Base-by-base conservation (phyloP, 176 grass and related monocot genomes). In the Carex parvula region DNA sequence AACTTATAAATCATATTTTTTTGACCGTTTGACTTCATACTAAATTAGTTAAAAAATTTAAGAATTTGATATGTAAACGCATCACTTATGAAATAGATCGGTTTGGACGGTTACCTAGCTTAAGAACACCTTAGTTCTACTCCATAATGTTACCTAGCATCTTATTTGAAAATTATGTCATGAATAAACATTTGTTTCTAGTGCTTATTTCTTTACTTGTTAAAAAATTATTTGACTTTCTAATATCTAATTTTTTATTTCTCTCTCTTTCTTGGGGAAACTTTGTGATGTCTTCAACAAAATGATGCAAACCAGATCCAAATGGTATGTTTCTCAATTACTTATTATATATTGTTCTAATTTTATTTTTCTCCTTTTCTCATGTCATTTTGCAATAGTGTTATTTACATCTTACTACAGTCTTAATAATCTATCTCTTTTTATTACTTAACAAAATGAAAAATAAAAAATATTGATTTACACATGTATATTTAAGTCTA, bases 281-380 rank as follows among this genome's bases (percentile, higher is more conserved):
- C 5, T 72, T 26, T 82, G 85, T 24, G 60, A 68, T 37, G 55
- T 60, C 21, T 46, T n/a, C 60, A 35, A 30, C 48, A 17, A 8
- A n/a, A 37, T n/a, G 3, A 21, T 8, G 17, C 37, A 54, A 33
- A 84, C 20, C 88, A 90, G 88, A 90, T 84, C 88, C 88, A 42
- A 90, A 90, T 55, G 88, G 88, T 89, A 86, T 60, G 70, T 48
- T 66, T 71, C 55, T 68, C 48, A 48, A 60, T 2, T 39, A 85
- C 52, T 30, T 21, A 50, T 11, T 50, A 5, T 6, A 26, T 63
- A 1, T 17, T 50, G 46, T 69, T n/a, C 37, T 39, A 39, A 8
- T 11, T 79, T 42, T 7, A 6, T 64, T 56, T 42, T 4, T 12
- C 37, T 39, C 21, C 32, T 33, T 8, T 15, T n/a, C 3, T 60